Evolutionary conservation across 257 asterid genomes (phyloP).

Genomic region (Solanum medicagineum): DNA sequence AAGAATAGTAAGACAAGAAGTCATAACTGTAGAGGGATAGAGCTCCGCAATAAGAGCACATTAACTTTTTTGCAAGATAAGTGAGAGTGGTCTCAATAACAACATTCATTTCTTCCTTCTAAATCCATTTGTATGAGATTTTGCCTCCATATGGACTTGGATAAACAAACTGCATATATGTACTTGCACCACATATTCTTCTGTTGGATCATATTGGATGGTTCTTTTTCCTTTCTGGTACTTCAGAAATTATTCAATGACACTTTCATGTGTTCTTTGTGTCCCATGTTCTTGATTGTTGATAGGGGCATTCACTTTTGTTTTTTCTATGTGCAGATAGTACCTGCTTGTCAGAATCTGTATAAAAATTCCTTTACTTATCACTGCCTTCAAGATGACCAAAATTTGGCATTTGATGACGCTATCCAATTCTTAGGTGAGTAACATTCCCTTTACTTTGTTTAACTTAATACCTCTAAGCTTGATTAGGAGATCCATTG

Average conservation of each 20-base stretch:
- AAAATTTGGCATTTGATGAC: slow-evolving; percentile 58
- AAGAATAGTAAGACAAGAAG: background rate
- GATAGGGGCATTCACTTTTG: background rate
- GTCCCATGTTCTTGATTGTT: background rate
- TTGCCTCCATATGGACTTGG: background rate
- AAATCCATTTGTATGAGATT: background rate
- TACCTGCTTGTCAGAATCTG: slow-evolving; percentile 80
- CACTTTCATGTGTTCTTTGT: background rate
- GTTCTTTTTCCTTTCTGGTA: background rate
- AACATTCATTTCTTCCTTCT: background rate
- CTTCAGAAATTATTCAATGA: background rate
- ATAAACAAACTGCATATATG: background rate
- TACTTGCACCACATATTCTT: background rate
- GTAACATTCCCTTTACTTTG: background rate
- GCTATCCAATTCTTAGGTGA: slow-evolving; percentile 76
- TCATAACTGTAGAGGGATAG: background rate
- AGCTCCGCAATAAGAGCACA: background rate
- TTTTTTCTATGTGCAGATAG: slow-evolving; percentile 41
- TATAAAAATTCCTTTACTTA: slow-evolving; percentile 76
- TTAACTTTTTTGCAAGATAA: background rate
- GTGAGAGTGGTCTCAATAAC: background rate
- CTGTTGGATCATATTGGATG: background rate
- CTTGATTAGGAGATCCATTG: background rate
- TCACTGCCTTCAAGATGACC: slow-evolving; percentile 70
- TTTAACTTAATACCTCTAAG: background rate